phyloP scores from a whole-genome alignment of 495 filamentous ascomycete species.

The Glonium stellatum region DNA sequence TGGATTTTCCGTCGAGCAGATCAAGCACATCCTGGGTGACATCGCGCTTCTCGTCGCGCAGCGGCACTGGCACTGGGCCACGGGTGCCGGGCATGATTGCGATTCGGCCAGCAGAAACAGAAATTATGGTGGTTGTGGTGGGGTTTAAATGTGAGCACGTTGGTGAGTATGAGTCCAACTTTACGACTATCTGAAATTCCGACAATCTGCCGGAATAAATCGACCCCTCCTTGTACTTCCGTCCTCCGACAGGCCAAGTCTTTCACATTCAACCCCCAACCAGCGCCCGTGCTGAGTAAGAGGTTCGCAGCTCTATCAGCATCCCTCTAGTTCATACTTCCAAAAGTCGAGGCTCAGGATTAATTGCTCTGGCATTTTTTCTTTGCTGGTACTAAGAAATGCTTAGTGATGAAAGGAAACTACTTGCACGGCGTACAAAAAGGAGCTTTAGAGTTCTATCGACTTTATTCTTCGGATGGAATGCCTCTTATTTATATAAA shows the following conservation, averaged over 20 bases:
- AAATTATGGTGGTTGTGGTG: not conserved
- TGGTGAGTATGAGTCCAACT: not conserved
- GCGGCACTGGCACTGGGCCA: slow-evolving; percentile 37
- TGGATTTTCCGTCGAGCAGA: slow-evolving; percentile 41
- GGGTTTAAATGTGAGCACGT: not conserved
- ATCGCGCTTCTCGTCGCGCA: slow-evolving; percentile 23
- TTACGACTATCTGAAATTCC: not conserved
- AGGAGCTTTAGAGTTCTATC: no score
- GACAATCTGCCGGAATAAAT: not conserved
- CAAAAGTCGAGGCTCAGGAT: no score
- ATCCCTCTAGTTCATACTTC: no score
- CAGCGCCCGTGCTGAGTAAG: no score
- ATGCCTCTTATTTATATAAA: no score
- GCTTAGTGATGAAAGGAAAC: no score
- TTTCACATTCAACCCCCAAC: no score
- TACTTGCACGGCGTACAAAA: no score
- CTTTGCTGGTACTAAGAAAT: no score
- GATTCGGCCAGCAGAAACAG: not conserved
- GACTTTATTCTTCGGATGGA: no score
- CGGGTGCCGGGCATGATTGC: slow-evolving; percentile 36
- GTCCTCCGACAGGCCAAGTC: not conserved
- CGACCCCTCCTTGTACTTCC: not conserved
- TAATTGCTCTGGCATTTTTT: no score
- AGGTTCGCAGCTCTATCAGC: no score
- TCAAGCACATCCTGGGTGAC: slow-evolving; percentile 36